A percentile compares a stretch with the other conserved stretches of the same genome.
These are phyloP conservation scores for Psidium guajava DNA, from an alignment of 345 rosid genomes.

Conservation along the genomic window DNA sequence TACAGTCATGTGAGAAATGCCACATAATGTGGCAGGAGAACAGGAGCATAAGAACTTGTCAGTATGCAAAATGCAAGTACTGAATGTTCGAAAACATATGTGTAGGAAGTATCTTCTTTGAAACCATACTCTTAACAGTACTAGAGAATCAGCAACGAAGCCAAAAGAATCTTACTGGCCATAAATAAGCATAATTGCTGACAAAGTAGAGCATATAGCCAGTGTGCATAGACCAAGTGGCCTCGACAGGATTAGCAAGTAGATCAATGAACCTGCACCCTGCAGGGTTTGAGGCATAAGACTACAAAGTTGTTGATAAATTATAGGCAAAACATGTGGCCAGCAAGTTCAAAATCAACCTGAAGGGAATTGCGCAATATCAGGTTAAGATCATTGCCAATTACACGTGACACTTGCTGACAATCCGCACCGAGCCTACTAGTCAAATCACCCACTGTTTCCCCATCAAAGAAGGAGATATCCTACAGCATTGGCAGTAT, in stretches of 20 bases:
- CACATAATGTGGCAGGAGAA: neutral
- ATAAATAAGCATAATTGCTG: constrained; percentile 64
- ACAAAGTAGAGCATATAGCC: constrained; percentile 61
- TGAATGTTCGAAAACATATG: neutral
- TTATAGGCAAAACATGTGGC: neutral
- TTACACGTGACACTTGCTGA: constrained; percentile 95
- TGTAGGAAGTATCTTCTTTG: neutral
- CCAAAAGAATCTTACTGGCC: constrained; percentile 53
- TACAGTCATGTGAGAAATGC: neutral
- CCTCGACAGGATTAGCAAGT: constrained; percentile 74
- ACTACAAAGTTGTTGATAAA: neutral
- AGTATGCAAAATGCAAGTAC: neutral
- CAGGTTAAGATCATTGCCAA: constrained; percentile 85
- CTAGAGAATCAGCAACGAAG: neutral
- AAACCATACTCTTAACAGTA: neutral
- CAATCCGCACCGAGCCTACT: constrained; percentile 98
- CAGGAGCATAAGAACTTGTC: neutral
- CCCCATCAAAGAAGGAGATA: constrained; percentile 83
- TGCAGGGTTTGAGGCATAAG: constrained; percentile 24
- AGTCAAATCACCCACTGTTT: constrained; percentile 95
- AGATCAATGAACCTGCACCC: constrained; percentile 85
- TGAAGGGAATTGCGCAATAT: constrained; percentile 80
- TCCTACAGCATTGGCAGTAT: constrained; percentile 27
- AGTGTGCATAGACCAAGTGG: constrained; percentile 79
- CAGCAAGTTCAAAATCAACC: constrained; percentile 29